These are phyloP conservation scores for Nicotiana benthamiana DNA, from an alignment of 257 asterid genomes.

Conservation along the genomic window DNA sequence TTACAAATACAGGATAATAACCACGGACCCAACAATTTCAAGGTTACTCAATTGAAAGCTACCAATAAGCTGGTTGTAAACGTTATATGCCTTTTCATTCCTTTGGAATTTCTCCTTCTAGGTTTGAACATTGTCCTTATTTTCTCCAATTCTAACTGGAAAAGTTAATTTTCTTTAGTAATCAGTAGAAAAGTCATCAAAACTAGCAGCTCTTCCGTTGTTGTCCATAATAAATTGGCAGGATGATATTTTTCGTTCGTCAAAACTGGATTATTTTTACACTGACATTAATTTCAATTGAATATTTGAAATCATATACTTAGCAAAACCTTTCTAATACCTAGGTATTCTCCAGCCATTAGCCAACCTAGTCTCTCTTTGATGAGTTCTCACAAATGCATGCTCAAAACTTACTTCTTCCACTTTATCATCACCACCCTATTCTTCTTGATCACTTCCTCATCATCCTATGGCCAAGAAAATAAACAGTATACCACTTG, in stretches of 20 bases:
- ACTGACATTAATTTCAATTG: neutral
- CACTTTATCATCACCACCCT: neutral
- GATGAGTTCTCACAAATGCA: neutral
- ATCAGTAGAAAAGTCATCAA: neutral
- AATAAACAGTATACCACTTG: constrained; percentile 5
- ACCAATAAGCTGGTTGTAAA: too few species aligned
- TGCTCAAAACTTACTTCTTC: neutral
- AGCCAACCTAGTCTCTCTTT: neutral
- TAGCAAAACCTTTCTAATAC: neutral
- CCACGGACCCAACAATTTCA: too few species aligned
- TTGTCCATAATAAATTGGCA: neutral
- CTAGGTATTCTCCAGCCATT: neutral
- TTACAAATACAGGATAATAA: too few species aligned
- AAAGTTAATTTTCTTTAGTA: neutral
- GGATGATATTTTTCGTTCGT: neutral
- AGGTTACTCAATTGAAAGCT: too few species aligned
- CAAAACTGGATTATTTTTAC: neutral
- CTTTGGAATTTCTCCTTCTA: neutral
- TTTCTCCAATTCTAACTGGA: neutral
- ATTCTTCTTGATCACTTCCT: constrained; percentile 3
- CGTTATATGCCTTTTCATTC: too few species aligned
- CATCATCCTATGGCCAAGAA: neutral
- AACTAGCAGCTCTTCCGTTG: neutral
- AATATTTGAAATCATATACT: neutral
- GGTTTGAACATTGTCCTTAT: neutral